Evolutionary conservation across 148 eudicot genomes (phyloP), one percentile per base, ranked within the genome.

Genomic region (Pharnaceum exiguum): DNA sequence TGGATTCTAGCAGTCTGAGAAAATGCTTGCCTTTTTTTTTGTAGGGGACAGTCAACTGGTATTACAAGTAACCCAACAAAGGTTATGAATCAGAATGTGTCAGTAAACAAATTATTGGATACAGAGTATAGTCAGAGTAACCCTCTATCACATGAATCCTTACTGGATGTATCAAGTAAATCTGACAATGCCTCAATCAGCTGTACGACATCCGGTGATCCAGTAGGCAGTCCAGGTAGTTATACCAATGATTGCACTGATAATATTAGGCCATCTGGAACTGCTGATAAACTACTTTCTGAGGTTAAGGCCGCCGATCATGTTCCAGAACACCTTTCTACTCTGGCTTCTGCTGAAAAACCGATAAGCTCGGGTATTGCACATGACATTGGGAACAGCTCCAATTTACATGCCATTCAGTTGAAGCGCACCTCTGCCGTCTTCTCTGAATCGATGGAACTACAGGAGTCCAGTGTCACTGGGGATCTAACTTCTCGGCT

Each of bases 1-100:
- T 57, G 19, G 28, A 31, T 26, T 30, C 5, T 25, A 21, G 51
- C 22, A 21, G 26, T 40, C 48, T 42, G 12, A 56, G 45, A 46
- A 24, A 29, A 49, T 52, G 19, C 22, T 36, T 62, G 23, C 42
- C 51, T 39, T 45, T 63, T 73, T n/a, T n/a, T 40, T 60, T 69
- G 42, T 70, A 93, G 99, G 78, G 49, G 57, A 51, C 76, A 66
- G 46, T 37, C 72, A 60, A 43, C 47, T 60, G 70, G 60, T 56
- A 17, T 49, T 67, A 43, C 59, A 52, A 66, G 60, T 71, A 71
- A 55, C 65, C 45, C 70, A 28, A 15, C 40, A 40, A 50, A 21
- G 50, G 59, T 36, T 39, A 56, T 68, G 51, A 50, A 57, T 26
- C 43, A 37, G 16, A 35, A 42, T 39, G 25, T 6, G 26, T 9